Evolutionary conservation across 176 grass and related monocot species (phyloP).

Genomic region (Poa pratensis): DNA sequence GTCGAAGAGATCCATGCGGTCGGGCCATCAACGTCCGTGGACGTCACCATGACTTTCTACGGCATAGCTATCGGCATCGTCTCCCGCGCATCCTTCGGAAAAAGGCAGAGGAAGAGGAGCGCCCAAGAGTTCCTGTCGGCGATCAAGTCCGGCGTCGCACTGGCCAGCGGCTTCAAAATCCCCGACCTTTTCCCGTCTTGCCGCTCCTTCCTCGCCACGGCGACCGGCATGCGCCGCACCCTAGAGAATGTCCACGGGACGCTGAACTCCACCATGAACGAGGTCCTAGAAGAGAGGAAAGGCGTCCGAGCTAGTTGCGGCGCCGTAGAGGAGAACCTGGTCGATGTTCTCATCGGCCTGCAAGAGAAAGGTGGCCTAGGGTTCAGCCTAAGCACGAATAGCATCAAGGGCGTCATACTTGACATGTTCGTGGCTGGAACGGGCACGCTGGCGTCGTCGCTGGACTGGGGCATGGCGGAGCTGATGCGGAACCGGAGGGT

Average conservation of each 20-base stretch:
- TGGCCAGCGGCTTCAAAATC: conserved; percentile 9
- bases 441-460: not conserved
- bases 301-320: not conserved
- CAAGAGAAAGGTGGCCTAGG: not conserved
- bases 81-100: not conserved
- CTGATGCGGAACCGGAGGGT: not conserved
- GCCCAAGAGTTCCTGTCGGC: not conserved
- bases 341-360: not conserved
- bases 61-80: not conserved
- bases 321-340: not conserved
- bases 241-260: not conserved
- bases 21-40: not conserved
- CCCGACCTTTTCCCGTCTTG: not conserved
- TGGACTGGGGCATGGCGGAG: not conserved
- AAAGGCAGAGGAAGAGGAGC: not conserved
- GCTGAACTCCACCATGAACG: not conserved
- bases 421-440: conserved; percentile 9
- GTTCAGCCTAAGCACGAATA: not conserved
- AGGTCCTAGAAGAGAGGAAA: conserved; percentile 15
- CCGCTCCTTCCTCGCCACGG: not conserved
- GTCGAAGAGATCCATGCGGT: not conserved
- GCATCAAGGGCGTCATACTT: conserved; percentile 1
- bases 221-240: not conserved
- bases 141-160: not conserved
- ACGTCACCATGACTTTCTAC: not conserved